phyloP scores from a whole-genome alignment of 495 filamentous ascomycete species.

The Achaetomiella virescens region DNA sequence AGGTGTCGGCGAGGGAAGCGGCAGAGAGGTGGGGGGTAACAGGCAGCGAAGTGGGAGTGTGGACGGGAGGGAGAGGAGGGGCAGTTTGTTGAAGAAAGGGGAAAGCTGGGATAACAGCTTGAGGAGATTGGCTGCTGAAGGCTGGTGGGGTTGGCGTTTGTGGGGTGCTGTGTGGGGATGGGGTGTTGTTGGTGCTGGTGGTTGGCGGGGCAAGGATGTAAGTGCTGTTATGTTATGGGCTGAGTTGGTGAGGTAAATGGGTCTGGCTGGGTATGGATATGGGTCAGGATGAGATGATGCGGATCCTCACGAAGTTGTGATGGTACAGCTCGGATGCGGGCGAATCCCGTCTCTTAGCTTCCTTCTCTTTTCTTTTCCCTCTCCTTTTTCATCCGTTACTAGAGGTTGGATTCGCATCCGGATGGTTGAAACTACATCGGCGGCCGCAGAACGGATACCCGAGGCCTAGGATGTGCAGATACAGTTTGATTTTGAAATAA shows the following conservation, averaged over 20 bases:
- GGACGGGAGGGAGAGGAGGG: not conserved
- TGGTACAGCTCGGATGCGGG: not conserved
- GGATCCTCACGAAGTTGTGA: not conserved
- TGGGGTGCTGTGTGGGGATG: constrained; percentile 45
- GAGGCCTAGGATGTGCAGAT: too few species aligned
- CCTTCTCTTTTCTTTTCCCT: not conserved
- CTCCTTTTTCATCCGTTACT: not conserved
- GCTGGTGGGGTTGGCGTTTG: constrained; percentile 42
- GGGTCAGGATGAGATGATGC: not conserved
- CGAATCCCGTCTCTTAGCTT: not conserved
- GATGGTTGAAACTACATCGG: not conserved
- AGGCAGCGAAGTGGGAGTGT: not conserved
- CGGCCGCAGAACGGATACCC: not conserved
- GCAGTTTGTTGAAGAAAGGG: not conserved
- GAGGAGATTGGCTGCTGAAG: constrained; percentile 29
- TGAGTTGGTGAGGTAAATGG: too few species aligned
- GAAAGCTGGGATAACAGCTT: constrained; percentile 4
- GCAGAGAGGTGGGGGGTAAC: too few species aligned
- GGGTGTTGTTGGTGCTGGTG: constrained; percentile 45
- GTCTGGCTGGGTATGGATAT: not conserved
- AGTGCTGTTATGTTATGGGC: constrained; percentile 1
- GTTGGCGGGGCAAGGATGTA: constrained; percentile 33
- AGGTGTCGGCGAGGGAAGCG: too few species aligned
- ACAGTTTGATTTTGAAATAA: too few species aligned
- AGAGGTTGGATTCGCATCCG: not conserved